Percentiles rank a stretch among this genome's conserved stretches.
Conservation (phyloP, 208 protist genomes). For the Crithidia thermophila region DNA sequence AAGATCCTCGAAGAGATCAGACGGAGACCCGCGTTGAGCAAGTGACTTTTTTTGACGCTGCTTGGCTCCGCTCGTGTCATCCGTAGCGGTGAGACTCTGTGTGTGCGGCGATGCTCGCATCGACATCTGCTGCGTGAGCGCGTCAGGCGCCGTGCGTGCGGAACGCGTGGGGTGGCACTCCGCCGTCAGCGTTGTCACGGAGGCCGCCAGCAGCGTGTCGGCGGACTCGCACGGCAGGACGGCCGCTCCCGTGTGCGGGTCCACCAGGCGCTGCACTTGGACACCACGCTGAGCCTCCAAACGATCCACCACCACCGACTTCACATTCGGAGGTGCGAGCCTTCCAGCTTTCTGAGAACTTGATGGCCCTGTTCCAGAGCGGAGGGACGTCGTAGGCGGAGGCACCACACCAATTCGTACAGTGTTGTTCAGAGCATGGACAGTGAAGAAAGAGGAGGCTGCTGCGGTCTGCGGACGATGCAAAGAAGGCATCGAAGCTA, state of each 20-base stretch:
- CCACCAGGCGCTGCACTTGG: constrained; percentile 28
- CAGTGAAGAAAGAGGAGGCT: constrained; percentile 14
- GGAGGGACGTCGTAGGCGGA: background rate
- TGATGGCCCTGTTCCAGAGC: background rate
- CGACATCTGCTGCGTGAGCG: constrained; percentile 16
- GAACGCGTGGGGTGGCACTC: constrained; percentile 6
- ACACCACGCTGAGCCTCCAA: constrained; percentile 25
- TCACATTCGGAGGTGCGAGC: background rate
- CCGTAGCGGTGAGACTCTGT: too few relatives aligned
- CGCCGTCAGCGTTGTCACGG: constrained; percentile 10
- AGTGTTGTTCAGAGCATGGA: constrained; percentile 5
- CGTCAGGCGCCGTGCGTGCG: background rate
- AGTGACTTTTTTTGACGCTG: too few relatives aligned
- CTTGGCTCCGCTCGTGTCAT: background rate
- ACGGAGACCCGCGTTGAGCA: too few relatives aligned
- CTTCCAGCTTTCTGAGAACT: background rate
- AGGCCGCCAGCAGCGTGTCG: constrained; percentile 17
- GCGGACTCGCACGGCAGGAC: constrained; percentile 62
- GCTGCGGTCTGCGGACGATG: background rate
- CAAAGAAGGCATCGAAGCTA: background rate
- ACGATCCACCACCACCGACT: constrained; percentile 11
- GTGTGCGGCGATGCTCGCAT: background rate
- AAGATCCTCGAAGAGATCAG: constrained; percentile 16
- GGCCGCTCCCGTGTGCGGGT: constrained; percentile 49
- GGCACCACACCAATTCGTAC: constrained; percentile 22